phyloP scores from a whole-genome alignment of 2,329 filamentous ascomycete genomes.

The Exophiala phaeomuriformis region DNA sequence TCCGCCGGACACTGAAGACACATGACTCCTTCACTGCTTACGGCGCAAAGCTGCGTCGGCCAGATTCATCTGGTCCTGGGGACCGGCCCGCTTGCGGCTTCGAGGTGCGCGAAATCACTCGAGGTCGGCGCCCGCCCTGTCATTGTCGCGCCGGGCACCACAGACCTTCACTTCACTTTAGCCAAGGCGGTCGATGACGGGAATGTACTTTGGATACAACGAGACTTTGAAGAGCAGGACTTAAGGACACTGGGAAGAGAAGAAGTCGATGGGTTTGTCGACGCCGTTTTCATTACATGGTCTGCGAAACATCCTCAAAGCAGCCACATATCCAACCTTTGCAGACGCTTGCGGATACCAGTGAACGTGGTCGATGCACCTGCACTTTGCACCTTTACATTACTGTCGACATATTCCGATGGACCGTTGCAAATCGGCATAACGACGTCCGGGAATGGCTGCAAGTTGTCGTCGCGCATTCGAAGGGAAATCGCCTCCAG shows the following conservation, averaged over 20 bases:
- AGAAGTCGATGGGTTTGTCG: slow-evolving; percentile 70
- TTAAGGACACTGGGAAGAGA: slow-evolving; percentile 69
- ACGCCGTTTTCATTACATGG: slow-evolving; percentile 82
- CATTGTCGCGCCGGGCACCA: slow-evolving; percentile 63
- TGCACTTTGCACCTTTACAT: slow-evolving; percentile 76
- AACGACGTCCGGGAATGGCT: slow-evolving; percentile 89
- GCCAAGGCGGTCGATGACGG: slow-evolving; percentile 39
- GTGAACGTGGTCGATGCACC: slow-evolving; percentile 89
- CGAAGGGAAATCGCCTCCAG: slow-evolving; percentile 77
- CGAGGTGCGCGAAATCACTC: slow-evolving; percentile 71
- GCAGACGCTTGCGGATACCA: slow-evolving; percentile 73
- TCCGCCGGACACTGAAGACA: too few species aligned
- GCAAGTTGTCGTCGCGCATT: slow-evolving; percentile 84
- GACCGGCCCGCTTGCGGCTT: slow-evolving; percentile 76
- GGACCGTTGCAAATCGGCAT: slow-evolving; percentile 91
- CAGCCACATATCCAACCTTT: slow-evolving; percentile 65
- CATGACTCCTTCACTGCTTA: slow-evolving; percentile 31
- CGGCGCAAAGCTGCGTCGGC: slow-evolving; percentile 35
- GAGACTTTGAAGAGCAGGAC: slow-evolving; percentile 61
- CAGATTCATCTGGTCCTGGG: slow-evolving; percentile 72
- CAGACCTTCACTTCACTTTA: slow-evolving; percentile 54
- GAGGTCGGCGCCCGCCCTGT: slow-evolving; percentile 74
- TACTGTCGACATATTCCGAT: slow-evolving; percentile 82
- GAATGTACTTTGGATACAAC: slow-evolving; percentile 36
- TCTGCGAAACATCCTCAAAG: slow-evolving; percentile 42